Conservation (phyloP, 495 filamentous ascomycete species). For the Daldinia childiae region DNA sequence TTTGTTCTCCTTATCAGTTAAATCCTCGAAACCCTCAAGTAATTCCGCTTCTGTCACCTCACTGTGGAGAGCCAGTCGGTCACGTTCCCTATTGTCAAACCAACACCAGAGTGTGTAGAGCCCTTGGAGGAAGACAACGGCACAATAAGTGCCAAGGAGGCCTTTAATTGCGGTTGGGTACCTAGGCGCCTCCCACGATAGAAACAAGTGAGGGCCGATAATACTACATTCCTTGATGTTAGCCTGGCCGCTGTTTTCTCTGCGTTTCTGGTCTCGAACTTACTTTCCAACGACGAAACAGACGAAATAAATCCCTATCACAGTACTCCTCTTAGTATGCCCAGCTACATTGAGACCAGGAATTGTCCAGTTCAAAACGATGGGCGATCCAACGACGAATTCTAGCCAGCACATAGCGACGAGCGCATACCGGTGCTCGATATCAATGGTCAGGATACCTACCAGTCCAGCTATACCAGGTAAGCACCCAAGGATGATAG, state of each 20-base stretch:
- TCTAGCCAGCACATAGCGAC: conserved; percentile 65
- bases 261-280: background rate
- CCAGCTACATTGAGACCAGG: conserved; percentile 45
- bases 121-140: conserved; percentile 27
- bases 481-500: conserved; percentile 39
- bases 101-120: conserved; percentile 38
- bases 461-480: conserved; percentile 37
- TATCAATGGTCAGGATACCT: conserved; percentile 39
- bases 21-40: conserved; percentile 45
- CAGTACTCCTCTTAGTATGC: conserved; percentile 48
- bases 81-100: conserved; percentile 33
- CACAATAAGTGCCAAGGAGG: conserved; percentile 42
- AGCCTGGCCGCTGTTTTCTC: conserved; percentile 9
- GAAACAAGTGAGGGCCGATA: conserved; percentile 47
- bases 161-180: conserved; percentile 49
- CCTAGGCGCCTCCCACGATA: conserved; percentile 42
- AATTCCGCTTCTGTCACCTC: conserved; percentile 30
- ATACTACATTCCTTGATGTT: conserved; percentile 42
- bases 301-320: conserved; percentile 47
- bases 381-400: conserved; percentile 55
- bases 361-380: conserved; percentile 45
- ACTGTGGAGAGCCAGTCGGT: conserved; percentile 19
- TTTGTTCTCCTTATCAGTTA: conserved; percentile 50
- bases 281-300: conserved; percentile 42
- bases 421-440: conserved; percentile 60